Conservation (phyloP, 2,329 filamentous ascomycete species). For the Pseudocercospora vitis region DNA sequence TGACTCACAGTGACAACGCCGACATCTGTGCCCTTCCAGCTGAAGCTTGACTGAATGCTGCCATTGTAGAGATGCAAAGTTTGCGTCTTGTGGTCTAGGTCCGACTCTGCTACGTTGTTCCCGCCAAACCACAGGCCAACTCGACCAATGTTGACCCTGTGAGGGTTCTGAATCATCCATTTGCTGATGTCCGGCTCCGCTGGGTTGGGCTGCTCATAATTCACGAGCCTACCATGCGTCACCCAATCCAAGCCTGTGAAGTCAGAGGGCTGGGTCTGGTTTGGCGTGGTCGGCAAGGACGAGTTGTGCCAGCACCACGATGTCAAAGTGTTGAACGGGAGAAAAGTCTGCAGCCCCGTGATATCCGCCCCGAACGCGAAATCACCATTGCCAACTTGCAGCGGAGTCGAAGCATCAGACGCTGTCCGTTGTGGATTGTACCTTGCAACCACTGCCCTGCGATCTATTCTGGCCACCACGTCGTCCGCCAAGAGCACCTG, state of each 20-base stretch:
- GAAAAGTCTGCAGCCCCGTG: not conserved
- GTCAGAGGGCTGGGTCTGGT: not conserved
- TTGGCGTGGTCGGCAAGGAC: conserved; percentile 2
- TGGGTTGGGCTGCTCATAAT: not conserved
- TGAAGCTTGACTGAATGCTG: not conserved
- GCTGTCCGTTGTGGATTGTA: not conserved
- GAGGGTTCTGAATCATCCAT: conserved; percentile 1
- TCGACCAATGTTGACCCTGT: not conserved
- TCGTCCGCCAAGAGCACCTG: not conserved
- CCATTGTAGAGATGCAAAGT: not conserved
- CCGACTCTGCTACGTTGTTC: not conserved
- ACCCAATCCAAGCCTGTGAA: not conserved
- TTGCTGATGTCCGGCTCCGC: not conserved
- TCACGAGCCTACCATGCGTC: conserved; percentile 1
- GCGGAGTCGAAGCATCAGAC: not conserved
- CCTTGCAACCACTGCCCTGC: not conserved
- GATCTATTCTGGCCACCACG: not conserved
- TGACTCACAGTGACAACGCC: not conserved
- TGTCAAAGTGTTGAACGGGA: conserved; percentile 1
- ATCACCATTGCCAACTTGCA: conserved; percentile 1
- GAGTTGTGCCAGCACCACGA: conserved; percentile 4
- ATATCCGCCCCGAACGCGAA: not conserved
- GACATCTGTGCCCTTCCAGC: not conserved
- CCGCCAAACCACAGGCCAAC: not conserved
- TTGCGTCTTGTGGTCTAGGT: not conserved